phyloP scores from a whole-genome alignment of 2,329 filamentous ascomycete genomes.

The Cladophialophora immunda region DNA sequence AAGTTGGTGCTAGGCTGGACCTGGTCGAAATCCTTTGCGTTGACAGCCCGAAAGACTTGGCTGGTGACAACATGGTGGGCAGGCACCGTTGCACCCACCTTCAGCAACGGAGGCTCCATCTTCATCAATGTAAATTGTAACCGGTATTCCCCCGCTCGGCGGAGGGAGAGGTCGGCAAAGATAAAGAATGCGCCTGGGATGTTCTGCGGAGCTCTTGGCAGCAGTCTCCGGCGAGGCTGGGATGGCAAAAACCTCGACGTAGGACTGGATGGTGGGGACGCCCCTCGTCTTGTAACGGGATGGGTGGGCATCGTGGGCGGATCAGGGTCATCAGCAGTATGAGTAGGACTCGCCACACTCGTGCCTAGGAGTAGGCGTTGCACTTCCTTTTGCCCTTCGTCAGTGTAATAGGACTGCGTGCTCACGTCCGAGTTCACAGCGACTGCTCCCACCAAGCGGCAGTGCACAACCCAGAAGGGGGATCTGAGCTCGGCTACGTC shows the following conservation, averaged over 20 bases:
- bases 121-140: slow-evolving; percentile 58
- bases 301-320: slow-evolving; percentile 52
- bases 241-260: slow-evolving; percentile 34
- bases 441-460: slow-evolving; percentile 49
- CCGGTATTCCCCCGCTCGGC: slow-evolving; percentile 54
- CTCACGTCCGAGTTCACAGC: slow-evolving; percentile 37
- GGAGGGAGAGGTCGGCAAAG: slow-evolving; percentile 58
- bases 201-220: slow-evolving; percentile 21
- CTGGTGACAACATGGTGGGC: slow-evolving; percentile 31
- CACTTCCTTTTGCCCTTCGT: slow-evolving; percentile 38
- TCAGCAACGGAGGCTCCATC: slow-evolving; percentile 31
- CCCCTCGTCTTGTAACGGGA: slow-evolving; percentile 38
- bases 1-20: slow-evolving; percentile 41
- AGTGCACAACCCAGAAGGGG: slow-evolving; percentile 53
- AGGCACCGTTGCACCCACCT: slow-evolving; percentile 29
- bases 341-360: slow-evolving; percentile 51
- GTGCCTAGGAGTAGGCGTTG: slow-evolving; percentile 39
- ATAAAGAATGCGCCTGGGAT: slow-evolving; percentile 57
- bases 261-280: slow-evolving; percentile 26
- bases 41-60: slow-evolving; percentile 40
- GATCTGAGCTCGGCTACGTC: slow-evolving; percentile 50
- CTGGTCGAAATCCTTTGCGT: slow-evolving; percentile 43
- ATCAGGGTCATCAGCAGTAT: slow-evolving; percentile 53
- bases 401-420: slow-evolving; percentile 36
- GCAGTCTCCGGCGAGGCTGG: slow-evolving; percentile 21